Percentiles rank a stretch among this genome's conserved stretches.
Conservation (phyloP, 495 filamentous ascomycete species). For the Friedmanniomyces simplex region DNA sequence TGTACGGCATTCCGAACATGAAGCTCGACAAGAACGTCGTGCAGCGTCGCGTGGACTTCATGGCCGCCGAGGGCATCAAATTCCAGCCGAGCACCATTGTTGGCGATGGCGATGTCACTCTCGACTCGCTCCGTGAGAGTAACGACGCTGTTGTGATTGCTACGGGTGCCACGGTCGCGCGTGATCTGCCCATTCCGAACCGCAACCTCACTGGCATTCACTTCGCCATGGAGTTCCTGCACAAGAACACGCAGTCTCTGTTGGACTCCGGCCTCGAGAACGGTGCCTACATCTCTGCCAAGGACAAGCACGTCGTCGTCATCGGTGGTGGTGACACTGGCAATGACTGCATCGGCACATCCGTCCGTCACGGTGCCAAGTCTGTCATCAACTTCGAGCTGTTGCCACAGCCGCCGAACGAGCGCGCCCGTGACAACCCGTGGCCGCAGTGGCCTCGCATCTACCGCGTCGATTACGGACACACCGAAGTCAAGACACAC, state of each 20-base stretch:
- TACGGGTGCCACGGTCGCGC: slow-evolving; percentile 94
- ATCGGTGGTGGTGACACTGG: slow-evolving; percentile 98
- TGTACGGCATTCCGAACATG: slow-evolving; percentile 99
- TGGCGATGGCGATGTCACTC: slow-evolving; percentile 64
- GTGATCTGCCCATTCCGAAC: slow-evolving; percentile 87
- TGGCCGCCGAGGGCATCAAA: slow-evolving; percentile 81
- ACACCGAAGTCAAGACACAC: slow-evolving; percentile 93
- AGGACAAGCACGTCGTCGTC: slow-evolving; percentile 93
- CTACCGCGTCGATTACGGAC: slow-evolving; percentile 96
- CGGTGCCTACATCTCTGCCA: slow-evolving; percentile 87
- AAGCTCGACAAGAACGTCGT: slow-evolving; percentile 99
- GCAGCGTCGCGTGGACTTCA: slow-evolving; percentile 90
- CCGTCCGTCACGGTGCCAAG: slow-evolving; percentile 93
- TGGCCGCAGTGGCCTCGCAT: slow-evolving; percentile 99
- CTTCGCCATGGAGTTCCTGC: slow-evolving; percentile 97
- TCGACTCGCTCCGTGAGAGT: slow-evolving; percentile 62
- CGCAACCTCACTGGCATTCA: slow-evolving; percentile 90
- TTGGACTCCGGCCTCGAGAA: slow-evolving; percentile 86
- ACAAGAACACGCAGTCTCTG: slow-evolving; percentile 96
- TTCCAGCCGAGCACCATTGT: slow-evolving; percentile 71
- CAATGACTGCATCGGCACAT: slow-evolving; percentile 98
- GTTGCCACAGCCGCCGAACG: slow-evolving; percentile 83
- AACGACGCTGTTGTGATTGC: slow-evolving; percentile 88
- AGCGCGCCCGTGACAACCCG: slow-evolving; percentile 93
- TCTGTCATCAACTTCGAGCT: slow-evolving; percentile 97